Percentiles rank a stretch among this genome's conserved stretches.
These are phyloP conservation scores for Ophiocordyceps sinensis DNA, from an alignment of 2,329 filamentous ascomycete genomes.

Conservation along the genomic window DNA sequence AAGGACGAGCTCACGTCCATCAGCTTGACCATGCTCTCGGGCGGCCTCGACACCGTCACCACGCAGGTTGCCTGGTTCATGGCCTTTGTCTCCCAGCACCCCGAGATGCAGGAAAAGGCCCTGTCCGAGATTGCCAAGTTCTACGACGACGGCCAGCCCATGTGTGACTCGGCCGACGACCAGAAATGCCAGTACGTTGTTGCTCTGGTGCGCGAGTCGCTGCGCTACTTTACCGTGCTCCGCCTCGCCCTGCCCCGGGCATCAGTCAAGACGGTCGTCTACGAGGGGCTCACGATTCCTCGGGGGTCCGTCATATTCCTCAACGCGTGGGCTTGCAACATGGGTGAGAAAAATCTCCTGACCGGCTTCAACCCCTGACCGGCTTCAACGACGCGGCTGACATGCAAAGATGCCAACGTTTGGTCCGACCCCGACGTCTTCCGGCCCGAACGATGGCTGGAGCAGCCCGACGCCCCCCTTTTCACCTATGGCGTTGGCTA, in stretches of 20 bases:
- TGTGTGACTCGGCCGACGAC: constrained; percentile 47
- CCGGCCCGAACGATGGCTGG: constrained; percentile 7
- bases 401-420: constrained; percentile 28
- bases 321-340: constrained; percentile 56
- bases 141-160: constrained; percentile 34
- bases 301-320: constrained; percentile 50
- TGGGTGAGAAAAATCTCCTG: too few species aligned
- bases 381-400: neutral
- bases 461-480: constrained; percentile 44
- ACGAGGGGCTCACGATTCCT: constrained; percentile 42
- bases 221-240: constrained; percentile 49
- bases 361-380: constrained; percentile 10
- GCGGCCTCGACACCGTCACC: constrained; percentile 52
- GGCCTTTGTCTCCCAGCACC: constrained; percentile 41
- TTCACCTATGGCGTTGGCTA: constrained; percentile 54
- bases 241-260: constrained; percentile 46
- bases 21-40: constrained; percentile 53
- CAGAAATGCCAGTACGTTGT: constrained; percentile 48
- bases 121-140: constrained; percentile 38
- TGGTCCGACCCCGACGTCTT: constrained; percentile 7
- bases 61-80: constrained; percentile 53
- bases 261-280: constrained; percentile 44
- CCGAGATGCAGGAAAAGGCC: constrained; percentile 48
- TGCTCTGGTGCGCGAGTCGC: constrained; percentile 47
- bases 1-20: constrained; percentile 50